These are phyloP conservation scores for Lachancea lanzarotensis DNA, from an alignment of 805 yeast genomes.

Conservation along the genomic window DNA sequence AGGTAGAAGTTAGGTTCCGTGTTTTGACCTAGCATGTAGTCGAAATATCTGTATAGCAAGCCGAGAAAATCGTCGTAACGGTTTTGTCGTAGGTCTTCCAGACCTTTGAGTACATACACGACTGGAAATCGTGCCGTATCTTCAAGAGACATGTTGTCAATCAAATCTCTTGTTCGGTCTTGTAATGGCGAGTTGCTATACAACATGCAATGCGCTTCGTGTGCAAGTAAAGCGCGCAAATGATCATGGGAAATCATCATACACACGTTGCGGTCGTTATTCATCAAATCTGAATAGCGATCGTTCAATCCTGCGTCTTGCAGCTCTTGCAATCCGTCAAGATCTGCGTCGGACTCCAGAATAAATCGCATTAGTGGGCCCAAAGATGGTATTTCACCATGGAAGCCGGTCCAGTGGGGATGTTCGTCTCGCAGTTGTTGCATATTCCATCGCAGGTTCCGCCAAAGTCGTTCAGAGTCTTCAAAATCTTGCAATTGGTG, in stretches of 20 bases:
- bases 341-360: neutral
- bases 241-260: slow-evolving; percentile 15
- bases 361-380: slow-evolving; percentile 6
- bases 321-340: neutral
- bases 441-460: slow-evolving; percentile 3
- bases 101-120: slow-evolving; percentile 20
- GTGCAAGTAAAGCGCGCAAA: slow-evolving; percentile 21
- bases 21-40: slow-evolving; percentile 64
- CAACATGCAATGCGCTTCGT: slow-evolving; percentile 12
- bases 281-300: neutral
- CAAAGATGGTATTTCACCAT: neutral
- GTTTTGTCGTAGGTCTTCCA: slow-evolving; percentile 12
- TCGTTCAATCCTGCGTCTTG: slow-evolving; percentile 1
- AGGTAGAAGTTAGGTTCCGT: slow-evolving; percentile 65
- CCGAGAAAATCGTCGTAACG: slow-evolving; percentile 37
- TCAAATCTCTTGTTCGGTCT: neutral
- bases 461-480: slow-evolving; percentile 10
- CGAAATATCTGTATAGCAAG: slow-evolving; percentile 57
- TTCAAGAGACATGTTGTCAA: slow-evolving; percentile 13
- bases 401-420: neutral
- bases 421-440: neutral
- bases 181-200: neutral
- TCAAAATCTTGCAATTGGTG: slow-evolving; percentile 8
- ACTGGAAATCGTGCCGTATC: slow-evolving; percentile 25
- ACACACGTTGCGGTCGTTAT: neutral